phyloP scores from a whole-genome alignment of 257 asterid species.

The Galeopsis tetrahit region DNA sequence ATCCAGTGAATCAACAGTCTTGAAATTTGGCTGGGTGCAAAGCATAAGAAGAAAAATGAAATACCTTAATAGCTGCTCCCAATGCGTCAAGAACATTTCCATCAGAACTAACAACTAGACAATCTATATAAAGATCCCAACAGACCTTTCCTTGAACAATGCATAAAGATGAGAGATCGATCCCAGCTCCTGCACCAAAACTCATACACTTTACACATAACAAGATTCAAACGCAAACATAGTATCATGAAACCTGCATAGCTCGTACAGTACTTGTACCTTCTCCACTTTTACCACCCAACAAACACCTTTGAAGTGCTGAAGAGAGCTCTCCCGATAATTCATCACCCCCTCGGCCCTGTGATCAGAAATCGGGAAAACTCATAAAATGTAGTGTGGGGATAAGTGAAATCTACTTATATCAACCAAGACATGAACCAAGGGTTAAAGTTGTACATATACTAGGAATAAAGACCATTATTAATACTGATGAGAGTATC shows the following conservation, averaged over 20 bases:
- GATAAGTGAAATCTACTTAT: not conserved
- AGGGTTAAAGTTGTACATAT: not conserved
- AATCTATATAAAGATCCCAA: conserved; percentile 95
- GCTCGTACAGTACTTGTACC: conserved; percentile 44
- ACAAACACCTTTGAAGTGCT: conserved; percentile 75
- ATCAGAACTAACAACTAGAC: conserved; percentile 88
- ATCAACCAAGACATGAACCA: not conserved
- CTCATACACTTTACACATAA: not conserved
- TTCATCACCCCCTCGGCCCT: conserved; percentile 97
- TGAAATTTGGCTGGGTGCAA: not conserved
- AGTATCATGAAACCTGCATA: conserved; percentile 8
- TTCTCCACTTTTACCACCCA: conserved; percentile 96
- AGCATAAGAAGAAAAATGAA: not conserved
- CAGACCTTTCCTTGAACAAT: conserved; percentile 86
- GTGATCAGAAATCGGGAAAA: conserved; percentile 27
- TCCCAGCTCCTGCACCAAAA: conserved; percentile 74
- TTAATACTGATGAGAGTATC: not conserved
- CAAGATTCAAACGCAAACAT: not conserved
- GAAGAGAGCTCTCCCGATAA: conserved; percentile 76
- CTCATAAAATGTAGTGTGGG: not conserved
- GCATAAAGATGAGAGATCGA: conserved; percentile 76
- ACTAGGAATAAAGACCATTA: not conserved
- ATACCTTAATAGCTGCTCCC: conserved; percentile 92
- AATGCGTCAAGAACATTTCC: conserved; percentile 88
- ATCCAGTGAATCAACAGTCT: not conserved